Evolutionary conservation across 331 rosid species (phyloP), one percentile per base, ranked within the genome.

Genomic region (Malus hybrid): DNA sequence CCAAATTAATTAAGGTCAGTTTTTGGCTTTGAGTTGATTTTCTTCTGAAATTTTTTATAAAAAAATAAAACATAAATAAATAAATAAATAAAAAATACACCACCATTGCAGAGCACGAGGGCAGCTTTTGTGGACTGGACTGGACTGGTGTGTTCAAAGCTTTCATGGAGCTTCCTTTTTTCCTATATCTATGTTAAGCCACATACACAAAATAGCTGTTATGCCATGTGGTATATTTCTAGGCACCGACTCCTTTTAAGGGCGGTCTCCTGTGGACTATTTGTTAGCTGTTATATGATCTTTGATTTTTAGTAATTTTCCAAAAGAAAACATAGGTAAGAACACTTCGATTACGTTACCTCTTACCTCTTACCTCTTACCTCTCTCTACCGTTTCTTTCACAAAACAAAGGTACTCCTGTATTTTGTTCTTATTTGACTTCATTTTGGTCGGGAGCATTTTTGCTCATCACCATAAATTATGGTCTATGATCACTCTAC

Each of bases 81-180:
- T 39, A 0, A 34, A 34, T 7, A 7, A 20, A n/a, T 8, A 2
- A 46, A 63, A 30, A 62, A 26, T 39, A 36, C 69, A 29, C 13
- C 50, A 19, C 70, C 50, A 48, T 60, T 58, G 70, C 77, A 46
- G 62, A 33, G 33, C 70, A 46, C 30, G 62, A 63, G 62, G 20
- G 70, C 70, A 46, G 77, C 50, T 73, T 62, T 73, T 74, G 77
- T 74, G 77, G 77, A 74, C 70, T 29, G 62, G 77, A 74, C 70
- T 29, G 62, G 22, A 34, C 33, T 22, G n/a, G 66, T 10, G 4
- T 16, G 29, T 52, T 50, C 20, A 52, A 2, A 52, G 56, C n/a
- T 16, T 52, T 16, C 20, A 52, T 52, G 57, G 57, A 42, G 46
- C 19, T 52, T 52, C 57, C 57, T 16, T 16, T 52, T 52, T 16